Conservation (phyloP, 2,329 filamentous ascomycete genomes). For the Emydomyces testavorans region DNA sequence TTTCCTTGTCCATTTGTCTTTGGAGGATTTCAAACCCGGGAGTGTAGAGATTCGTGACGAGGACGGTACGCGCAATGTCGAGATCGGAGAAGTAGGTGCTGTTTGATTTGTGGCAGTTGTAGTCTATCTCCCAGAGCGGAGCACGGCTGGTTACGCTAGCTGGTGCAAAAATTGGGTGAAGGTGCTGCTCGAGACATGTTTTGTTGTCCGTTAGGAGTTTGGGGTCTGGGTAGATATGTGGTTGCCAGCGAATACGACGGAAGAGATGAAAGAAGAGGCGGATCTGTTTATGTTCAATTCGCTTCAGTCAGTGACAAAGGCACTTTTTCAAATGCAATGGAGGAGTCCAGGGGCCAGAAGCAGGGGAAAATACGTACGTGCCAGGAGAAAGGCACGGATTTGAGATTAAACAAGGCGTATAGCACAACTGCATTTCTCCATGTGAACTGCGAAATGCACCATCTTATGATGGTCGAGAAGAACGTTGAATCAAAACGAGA, state of each 20-base stretch:
- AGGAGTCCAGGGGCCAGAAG: not conserved
- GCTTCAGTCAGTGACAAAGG: not conserved
- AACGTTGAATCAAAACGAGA: not conserved
- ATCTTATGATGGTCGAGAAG: not conserved
- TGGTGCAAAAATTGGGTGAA: slow-evolving; percentile 60
- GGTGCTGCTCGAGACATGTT: slow-evolving; percentile 17
- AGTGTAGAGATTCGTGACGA: slow-evolving; percentile 57
- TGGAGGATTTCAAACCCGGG: slow-evolving; percentile 45
- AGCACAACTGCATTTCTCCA: slow-evolving; percentile 35
- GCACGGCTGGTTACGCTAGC: slow-evolving; percentile 56
- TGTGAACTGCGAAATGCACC: slow-evolving; percentile 12
- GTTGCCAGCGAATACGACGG: slow-evolving; percentile 43
- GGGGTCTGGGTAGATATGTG: slow-evolving; percentile 38
- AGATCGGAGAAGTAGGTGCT: slow-evolving; percentile 80
- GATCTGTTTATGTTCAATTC: slow-evolving; percentile 31
- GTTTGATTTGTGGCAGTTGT: slow-evolving; percentile 75
- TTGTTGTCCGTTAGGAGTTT: slow-evolving; percentile 24
- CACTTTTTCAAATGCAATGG: not conserved
- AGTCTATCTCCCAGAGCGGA: slow-evolving; percentile 68
- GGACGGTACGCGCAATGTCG: slow-evolving; percentile 69
- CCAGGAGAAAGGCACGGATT: slow-evolving; percentile 64
- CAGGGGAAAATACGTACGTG: slow-evolving; percentile 45
- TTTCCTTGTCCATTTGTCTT: slow-evolving; percentile 43
- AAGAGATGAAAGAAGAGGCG: slow-evolving; percentile 49
- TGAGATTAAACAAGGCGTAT: slow-evolving; percentile 55